A percentile compares a stretch with the other conserved stretches of the same genome.
phyloP scores from a whole-genome alignment of 2,329 filamentous ascomycete species.

The Huntiella moniliformis region DNA sequence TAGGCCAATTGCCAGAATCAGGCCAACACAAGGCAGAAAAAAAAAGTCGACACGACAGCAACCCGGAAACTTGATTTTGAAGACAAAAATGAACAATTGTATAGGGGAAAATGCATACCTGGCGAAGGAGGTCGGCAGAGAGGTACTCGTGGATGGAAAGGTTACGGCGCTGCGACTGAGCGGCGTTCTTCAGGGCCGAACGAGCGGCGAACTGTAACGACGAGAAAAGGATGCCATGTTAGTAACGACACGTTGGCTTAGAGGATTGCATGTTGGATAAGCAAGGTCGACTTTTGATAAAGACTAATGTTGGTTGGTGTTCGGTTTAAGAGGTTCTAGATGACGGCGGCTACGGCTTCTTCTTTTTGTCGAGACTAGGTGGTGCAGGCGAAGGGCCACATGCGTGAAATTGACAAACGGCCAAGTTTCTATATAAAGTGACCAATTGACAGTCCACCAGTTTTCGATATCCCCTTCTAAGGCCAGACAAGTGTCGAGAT shows the following conservation, averaged over 20 bases:
- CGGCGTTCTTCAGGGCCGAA: conserved; percentile 35
- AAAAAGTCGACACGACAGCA: neutral
- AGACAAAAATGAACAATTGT: too few relatives aligned
- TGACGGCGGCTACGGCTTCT: conserved; percentile 7
- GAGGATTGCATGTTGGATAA: conserved; percentile 11
- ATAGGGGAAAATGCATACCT: conserved; percentile 26
- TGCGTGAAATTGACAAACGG: too few relatives aligned
- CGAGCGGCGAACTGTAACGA: conserved; percentile 17
- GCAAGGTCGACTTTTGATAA: neutral
- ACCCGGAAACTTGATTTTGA: neutral
- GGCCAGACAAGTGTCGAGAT: too few relatives aligned
- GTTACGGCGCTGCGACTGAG: conserved; percentile 63
- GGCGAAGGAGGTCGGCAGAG: conserved; percentile 73
- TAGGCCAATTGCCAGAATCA: neutral
- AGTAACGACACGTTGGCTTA: neutral
- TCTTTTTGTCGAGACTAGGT: conserved; percentile 1
- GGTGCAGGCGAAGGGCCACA: neutral
- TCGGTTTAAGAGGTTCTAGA: conserved; percentile 10
- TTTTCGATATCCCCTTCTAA: too few relatives aligned
- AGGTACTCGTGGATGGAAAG: conserved; percentile 98
- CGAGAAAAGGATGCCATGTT: neutral
- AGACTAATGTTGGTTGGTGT: conserved; percentile 1
- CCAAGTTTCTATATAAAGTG: too few relatives aligned
- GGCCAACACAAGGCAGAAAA: neutral
- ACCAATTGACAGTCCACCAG: too few relatives aligned